Percentiles rank a stretch among this genome's conserved stretches.
These are phyloP conservation scores for Apophysomyces trapeziformis DNA, from an alignment of 371 early-diverging fungal genomes.

Conservation along the genomic window DNA sequence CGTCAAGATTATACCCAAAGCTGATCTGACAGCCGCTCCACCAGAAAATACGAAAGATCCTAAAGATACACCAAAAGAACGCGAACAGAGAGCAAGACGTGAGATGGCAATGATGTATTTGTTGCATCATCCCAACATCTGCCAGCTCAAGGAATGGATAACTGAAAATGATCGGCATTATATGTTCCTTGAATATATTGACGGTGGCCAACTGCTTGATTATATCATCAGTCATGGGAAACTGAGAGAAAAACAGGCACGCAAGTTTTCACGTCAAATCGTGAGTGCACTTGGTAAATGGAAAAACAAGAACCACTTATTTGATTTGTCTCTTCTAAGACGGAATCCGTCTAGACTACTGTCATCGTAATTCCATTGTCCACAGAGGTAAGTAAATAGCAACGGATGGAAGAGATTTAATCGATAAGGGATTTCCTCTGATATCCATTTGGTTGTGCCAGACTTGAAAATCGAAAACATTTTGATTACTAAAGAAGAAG, in stretches of 20 bases:
- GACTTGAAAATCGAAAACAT: conserved; percentile 96
- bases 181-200: conserved; percentile 85
- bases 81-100: conserved; percentile 77
- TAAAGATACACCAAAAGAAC: conserved; percentile 58
- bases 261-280: conserved; percentile 79
- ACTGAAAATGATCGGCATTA: conserved; percentile 80
- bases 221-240: conserved; percentile 74
- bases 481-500: conserved; percentile 61
- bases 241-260: conserved; percentile 73
- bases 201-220: conserved; percentile 81
- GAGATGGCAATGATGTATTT: conserved; percentile 81
- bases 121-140: conserved; percentile 79
- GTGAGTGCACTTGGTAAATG: conserved; percentile 71
- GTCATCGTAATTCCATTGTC: conserved; percentile 72
- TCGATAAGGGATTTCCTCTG: not conserved
- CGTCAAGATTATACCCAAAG: conserved; percentile 56
- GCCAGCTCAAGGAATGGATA: conserved; percentile 75
- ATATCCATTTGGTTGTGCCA: conserved; percentile 28
- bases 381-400: conserved; percentile 54
- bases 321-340: not conserved
- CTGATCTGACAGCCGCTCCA: conserved; percentile 24
- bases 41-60: conserved; percentile 35
- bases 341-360: conserved; percentile 38
- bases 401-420: too few relatives aligned
- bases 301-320: too few relatives aligned